A percentile compares a stretch with the other conserved stretches of the same genome.
Evolutionary conservation across 225 moss, liverwort and hornwort genomes (phyloP).

Genomic region (Climacium dendroides): DNA sequence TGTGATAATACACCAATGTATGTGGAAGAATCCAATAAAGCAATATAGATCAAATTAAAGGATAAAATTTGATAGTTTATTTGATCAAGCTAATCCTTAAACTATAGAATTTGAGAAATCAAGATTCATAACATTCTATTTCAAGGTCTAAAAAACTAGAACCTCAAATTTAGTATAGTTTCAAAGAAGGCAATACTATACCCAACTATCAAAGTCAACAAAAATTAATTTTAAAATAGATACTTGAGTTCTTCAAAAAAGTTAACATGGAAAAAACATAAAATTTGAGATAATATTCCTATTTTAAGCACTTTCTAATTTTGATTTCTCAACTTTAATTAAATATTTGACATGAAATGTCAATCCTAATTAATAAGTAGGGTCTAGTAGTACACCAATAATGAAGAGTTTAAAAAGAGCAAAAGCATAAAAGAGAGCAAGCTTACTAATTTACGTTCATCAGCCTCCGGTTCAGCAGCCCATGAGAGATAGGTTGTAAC

Average conservation of each 20-base stretch:
- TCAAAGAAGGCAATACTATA: not conserved
- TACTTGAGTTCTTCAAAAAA: not conserved
- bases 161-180: not conserved
- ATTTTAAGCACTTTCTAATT: no score
- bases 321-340: not conserved
- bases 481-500: slow-evolving; percentile 66
- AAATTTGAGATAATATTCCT: no score
- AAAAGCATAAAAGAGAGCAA: not conserved
- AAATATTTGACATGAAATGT: not conserved
- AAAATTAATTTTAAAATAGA: not conserved
- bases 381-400: no score
- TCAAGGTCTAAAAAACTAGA: rapidly evolving
- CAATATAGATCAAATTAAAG: not conserved
- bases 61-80: not conserved
- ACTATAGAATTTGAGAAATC: not conserved
- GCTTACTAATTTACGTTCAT: slow-evolving; percentile 82
- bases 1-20: not conserved
- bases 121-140: not conserved
- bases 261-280: rapidly evolving
- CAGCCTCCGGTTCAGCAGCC: slow-evolving; percentile 87
- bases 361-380: rapidly evolving
- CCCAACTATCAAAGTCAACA: rapidly evolving
- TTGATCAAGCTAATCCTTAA: not conserved
- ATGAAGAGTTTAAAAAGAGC: rapidly evolving
- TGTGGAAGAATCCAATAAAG: not conserved